Conservation (phyloP, 2,329 filamentous ascomycete species). For the Rhynchosporium graminicola region DNA sequence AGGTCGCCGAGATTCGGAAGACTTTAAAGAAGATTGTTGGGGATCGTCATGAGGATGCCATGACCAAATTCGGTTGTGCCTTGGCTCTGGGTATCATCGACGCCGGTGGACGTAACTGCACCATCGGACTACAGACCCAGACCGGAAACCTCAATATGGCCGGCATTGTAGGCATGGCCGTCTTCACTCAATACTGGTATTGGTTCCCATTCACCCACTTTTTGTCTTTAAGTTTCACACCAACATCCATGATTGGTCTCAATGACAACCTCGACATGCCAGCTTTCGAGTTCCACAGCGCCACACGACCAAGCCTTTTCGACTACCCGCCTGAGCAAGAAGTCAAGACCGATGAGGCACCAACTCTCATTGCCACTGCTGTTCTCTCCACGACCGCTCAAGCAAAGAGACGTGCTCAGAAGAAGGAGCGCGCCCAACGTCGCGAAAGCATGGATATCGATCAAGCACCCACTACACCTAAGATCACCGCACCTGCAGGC, state of each 20-base stretch:
- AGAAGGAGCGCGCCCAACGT: constrained; percentile 87
- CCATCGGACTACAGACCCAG: constrained; percentile 95
- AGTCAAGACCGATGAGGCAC: constrained; percentile 90
- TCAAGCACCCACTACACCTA: constrained; percentile 72
- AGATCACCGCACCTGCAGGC: constrained; percentile 52
- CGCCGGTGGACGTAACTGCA: constrained; percentile 96
- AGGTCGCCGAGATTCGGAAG: constrained; percentile 88
- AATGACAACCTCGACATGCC: constrained; percentile 93
- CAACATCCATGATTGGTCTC: constrained; percentile 91
- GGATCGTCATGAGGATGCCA: constrained; percentile 96
- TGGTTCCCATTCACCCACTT: constrained; percentile 99
- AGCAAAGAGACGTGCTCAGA: constrained; percentile 90
- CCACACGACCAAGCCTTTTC: constrained; percentile 90
- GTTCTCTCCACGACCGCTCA: constrained; percentile 96
- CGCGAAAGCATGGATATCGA: constrained; percentile 97
- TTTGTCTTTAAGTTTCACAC: constrained; percentile 92
- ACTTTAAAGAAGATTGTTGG: constrained; percentile 90
- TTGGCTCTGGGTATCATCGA: constrained; percentile 96
- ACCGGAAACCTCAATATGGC: constrained; percentile 99
- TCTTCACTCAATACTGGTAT: constrained; percentile 99
- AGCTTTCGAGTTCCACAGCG: constrained; percentile 93
- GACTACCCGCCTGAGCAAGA: constrained; percentile 98
- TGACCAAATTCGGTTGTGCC: constrained; percentile 98
- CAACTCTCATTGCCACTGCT: constrained; percentile 91
- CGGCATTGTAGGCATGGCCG: constrained; percentile 94